Base-by-base conservation (phyloP, 305 asterid genomes). In the Lippia alba region DNA sequence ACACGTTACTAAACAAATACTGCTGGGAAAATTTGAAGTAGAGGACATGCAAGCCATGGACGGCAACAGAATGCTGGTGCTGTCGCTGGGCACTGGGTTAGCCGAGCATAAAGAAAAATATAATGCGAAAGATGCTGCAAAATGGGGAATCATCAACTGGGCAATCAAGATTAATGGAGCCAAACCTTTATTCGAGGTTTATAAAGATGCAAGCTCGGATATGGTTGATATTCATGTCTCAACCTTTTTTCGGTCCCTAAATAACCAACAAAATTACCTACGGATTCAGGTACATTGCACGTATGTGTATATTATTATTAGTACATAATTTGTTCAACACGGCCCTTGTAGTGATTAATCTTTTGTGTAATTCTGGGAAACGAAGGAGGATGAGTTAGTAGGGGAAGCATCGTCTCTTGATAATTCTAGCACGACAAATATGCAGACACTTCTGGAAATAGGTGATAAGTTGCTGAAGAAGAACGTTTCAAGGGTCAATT, bases 201-300 rank as follows among this genome's bases (percentile, higher is more conserved):
- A 46, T 18, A 66, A 76, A 5, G 91, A 82, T 44, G 88, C 91
- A 0, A 70, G 92, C 64, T 46, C 94, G 0, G 97, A 91, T 66
- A 85, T 89, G 93, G 96, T 91, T 4, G 97, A 91, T 65, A 82
- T 87, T 33, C 97, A 91, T 11, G 86, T 87, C 75, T 91, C 94
- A 1, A 87, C 96, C 20, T 20, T 86, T 48, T 91, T 89, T 70
- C 88, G 83, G 54, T 79, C 96, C 8, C 49, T 77, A 12, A 62
- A 6, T 58, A 81, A 66, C n/a, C 85, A 86, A 44, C 61, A 75
- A 48, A 91, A 86, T 60, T 91, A 91, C 75, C 82, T 89, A 0
- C 83, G 97, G 2, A 84, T 91, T 61, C 96, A 91, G 91, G 96
- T 86, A 48, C 14, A 14, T 34, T 48, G 14, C 3, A 48, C 1